These are phyloP conservation scores for Schizochytrium sp. DNA, from an alignment of 108 stramenopile genomes.

Conservation along the genomic window DNA sequence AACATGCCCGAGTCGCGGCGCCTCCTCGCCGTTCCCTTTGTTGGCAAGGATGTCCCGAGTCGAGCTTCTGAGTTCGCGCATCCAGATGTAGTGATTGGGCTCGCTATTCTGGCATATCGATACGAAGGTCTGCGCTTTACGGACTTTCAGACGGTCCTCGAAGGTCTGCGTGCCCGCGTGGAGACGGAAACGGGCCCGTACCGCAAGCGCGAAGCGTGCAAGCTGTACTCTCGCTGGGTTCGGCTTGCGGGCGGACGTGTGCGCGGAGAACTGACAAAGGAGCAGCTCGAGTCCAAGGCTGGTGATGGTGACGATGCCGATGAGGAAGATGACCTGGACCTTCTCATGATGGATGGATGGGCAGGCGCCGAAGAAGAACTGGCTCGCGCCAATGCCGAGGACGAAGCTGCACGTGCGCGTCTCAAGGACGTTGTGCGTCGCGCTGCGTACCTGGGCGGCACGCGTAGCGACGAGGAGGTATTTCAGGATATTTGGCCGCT, in stretches of 20 bases:
- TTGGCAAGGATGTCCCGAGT: slow-evolving; percentile 36
- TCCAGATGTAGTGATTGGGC: slow-evolving; percentile 38
- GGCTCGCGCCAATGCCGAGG: neutral
- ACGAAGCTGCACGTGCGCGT: neutral
- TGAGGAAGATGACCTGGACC: neutral
- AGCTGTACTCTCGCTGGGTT: neutral
- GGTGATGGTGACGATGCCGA: neutral
- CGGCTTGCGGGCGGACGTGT: neutral
- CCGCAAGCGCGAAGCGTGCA: slow-evolving; percentile 79
- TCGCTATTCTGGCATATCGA: slow-evolving; percentile 29
- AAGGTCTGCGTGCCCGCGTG: slow-evolving; percentile 74
- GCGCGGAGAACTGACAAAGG: neutral
- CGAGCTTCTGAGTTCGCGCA: slow-evolving; percentile 36
- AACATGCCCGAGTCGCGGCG: slow-evolving; percentile 35
- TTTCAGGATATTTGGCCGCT: slow-evolving; percentile 94
- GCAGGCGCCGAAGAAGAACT: neutral
- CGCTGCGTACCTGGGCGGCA: slow-evolving; percentile 8
- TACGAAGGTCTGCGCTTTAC: slow-evolving; percentile 26
- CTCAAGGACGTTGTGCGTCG: slow-evolving; percentile 2
- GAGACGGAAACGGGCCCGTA: slow-evolving; percentile 91
- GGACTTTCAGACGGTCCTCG: slow-evolving; percentile 53
- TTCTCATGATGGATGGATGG: neutral
- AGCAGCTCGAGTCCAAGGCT: neutral
- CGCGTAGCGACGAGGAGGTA: slow-evolving; percentile 28
- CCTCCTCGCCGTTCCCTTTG: slow-evolving; percentile 36